Evolutionary conservation across 225 moss, liverwort and hornwort genomes (phyloP).

Genomic region (Marchantia paleacea): DNA sequence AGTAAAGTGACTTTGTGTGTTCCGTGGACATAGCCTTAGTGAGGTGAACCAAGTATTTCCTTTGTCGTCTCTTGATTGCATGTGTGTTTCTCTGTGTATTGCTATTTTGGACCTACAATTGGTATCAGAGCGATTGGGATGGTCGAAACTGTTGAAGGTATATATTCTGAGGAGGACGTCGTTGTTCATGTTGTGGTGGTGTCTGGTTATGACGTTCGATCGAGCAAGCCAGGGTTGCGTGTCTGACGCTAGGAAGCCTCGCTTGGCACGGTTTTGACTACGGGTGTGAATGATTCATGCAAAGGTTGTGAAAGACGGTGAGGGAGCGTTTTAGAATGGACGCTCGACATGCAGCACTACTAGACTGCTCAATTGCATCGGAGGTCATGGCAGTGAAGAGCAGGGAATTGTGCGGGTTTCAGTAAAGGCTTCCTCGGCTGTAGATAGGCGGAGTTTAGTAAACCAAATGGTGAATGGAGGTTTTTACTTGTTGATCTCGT

Average conservation of each 20-base stretch:
- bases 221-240: not conserved
- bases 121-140: no score
- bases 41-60: no score
- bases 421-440: not conserved
- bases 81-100: no score
- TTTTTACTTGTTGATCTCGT: constrained; percentile 23
- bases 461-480: constrained; percentile 37
- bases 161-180: no score
- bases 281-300: not conserved
- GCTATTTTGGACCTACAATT: no score
- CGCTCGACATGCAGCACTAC: not conserved
- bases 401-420: not conserved
- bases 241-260: not conserved
- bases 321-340: not conserved
- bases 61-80: no score
- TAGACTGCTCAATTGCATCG: not conserved
- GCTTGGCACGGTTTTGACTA: not conserved
- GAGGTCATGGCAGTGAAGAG: not conserved
- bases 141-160: no score
- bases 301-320: not conserved
- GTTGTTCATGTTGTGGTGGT: not conserved
- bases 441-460: not conserved
- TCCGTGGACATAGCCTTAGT: no score
- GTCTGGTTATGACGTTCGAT: not conserved
- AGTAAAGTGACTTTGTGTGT: no score